Evolutionary conservation across 495 filamentous ascomycete genomes (phyloP), one percentile per base, ranked within the genome.

Genomic region (Xylaria flabelliformis): DNA sequence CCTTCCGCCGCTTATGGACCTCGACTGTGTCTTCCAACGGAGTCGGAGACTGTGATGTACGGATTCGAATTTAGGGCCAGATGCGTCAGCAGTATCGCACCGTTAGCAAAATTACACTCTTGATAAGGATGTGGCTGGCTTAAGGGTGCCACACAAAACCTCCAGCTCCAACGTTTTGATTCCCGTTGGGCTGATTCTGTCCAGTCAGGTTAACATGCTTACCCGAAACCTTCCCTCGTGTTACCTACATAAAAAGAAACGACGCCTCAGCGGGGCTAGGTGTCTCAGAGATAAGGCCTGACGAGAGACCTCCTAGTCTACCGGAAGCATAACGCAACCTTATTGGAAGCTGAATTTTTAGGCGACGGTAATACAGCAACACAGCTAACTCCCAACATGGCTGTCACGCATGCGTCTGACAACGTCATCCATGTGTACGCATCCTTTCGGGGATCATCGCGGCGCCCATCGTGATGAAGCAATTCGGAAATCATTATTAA

Each of bases 361-460:
- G 29, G 63, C 26, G 12, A 12, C 63, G 9, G 51, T 50, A 42
- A 26, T 24, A n/a, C n/a, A n/a, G 8, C 36, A 46, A 29, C 42
- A 3, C 63, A 51, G 6, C 29, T 51, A 3, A 66, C 26, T 17
- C 19, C 63, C 44, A 44, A 51, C 26, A 17, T 44, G 44, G 29
- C 44, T 9, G 7, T 51, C n/a, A 32, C 63, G 12, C 51, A 50
- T n/a, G 63, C 26, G 26, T 0, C 21, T 8, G 42, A 50, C 63
- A 29, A 29, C 26, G 32, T n/a, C 4, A 36, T 65, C 42, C 42
- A 42, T 42, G 63, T 65, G 15, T 50, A 65, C 63, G 42, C 63
- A 24, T 65, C 15, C 24, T 13, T 26, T 24, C 63, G 3, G 42
- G 63, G 4, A 10, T 32, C 63, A 10, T 65, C 24, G 42, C 10